These are phyloP conservation scores for Plasmodium chabaudi DNA, from an alignment of 169 alveolate species.

Conservation along the genomic window DNA sequence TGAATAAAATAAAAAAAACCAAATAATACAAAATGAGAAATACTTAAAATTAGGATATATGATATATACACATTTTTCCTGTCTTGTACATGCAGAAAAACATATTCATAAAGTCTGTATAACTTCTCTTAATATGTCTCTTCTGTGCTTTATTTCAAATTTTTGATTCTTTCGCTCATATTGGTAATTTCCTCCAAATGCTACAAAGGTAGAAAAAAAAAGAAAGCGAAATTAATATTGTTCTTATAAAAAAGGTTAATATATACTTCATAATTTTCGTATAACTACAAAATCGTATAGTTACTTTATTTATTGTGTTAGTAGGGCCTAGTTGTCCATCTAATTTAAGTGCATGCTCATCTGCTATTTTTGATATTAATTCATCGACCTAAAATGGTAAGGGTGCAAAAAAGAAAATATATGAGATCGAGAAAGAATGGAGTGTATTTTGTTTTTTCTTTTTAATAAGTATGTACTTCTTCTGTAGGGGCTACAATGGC, in stretches of 20 bases:
- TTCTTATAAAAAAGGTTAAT: background rate
- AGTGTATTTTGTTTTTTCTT: background rate
- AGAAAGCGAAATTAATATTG: background rate
- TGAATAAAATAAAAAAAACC: too few relatives aligned
- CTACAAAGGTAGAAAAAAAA: slow-evolving; percentile 12
- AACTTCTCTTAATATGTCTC: background rate
- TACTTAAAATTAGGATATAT: too few relatives aligned
- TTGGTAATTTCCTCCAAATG: slow-evolving; percentile 67
- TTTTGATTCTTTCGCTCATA: slow-evolving; percentile 74
- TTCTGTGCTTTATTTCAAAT: slow-evolving; percentile 19
- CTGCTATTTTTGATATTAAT: slow-evolving; percentile 69
- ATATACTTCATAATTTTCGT: background rate
- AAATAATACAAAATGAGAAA: too few relatives aligned
- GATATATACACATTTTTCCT: too few relatives aligned
- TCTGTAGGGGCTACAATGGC: slow-evolving; percentile 70
- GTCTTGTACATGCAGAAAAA: too few relatives aligned
- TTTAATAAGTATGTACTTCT: slow-evolving; percentile 27
- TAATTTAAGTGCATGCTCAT: slow-evolving; percentile 57
- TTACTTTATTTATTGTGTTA: slow-evolving; percentile 53
- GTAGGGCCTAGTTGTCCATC: slow-evolving; percentile 72
- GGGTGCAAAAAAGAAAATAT: slow-evolving; percentile 10
- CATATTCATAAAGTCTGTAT: too few relatives aligned
- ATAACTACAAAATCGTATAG: too few relatives aligned
- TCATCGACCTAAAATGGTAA: slow-evolving; percentile 36
- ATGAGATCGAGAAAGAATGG: background rate